These are phyloP conservation scores for Chlorella variabilis DNA, from an alignment of 163 green algal species.

Conservation along the genomic window DNA sequence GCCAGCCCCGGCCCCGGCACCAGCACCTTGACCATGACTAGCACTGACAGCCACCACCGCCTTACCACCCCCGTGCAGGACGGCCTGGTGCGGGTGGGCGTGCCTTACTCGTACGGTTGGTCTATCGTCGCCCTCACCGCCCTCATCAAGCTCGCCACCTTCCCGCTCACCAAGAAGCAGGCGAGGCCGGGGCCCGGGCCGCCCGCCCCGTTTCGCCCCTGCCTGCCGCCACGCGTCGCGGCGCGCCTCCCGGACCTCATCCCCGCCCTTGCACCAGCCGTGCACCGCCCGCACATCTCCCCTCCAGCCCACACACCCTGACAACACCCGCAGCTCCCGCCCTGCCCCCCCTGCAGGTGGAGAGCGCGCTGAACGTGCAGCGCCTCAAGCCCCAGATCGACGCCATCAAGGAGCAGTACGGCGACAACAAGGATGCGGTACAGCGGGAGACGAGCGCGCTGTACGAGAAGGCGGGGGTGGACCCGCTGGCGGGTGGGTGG, in stretches of 20 bases:
- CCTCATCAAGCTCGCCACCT: slow-evolving; percentile 93
- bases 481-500: slow-evolving; percentile 81
- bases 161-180: slow-evolving; percentile 95
- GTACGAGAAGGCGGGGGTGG: slow-evolving; percentile 94
- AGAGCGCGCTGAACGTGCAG: slow-evolving; percentile 89
- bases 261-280: too few relatives aligned
- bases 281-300: too few relatives aligned
- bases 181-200: slow-evolving; percentile 56
- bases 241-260: too few relatives aligned
- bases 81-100: slow-evolving; percentile 33
- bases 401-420: slow-evolving; percentile 60
- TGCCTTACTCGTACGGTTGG: slow-evolving; percentile 97
- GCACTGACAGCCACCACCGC: not conserved
- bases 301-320: too few relatives aligned
- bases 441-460: slow-evolving; percentile 89
- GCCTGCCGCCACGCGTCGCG: too few relatives aligned
- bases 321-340: too few relatives aligned
- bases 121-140: slow-evolving; percentile 97
- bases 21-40: too few relatives aligned
- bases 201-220: not conserved
- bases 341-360: slow-evolving; percentile 32
- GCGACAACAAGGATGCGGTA: slow-evolving; percentile 36
- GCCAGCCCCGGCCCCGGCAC: too few relatives aligned
- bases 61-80: too few relatives aligned
- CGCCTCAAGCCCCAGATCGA: slow-evolving; percentile 85